A percentile compares a stretch with the other conserved stretches of the same genome.
These are phyloP conservation scores for Metschnikowia chrysomelidarum DNA, from an alignment of 805 yeast genomes.

Conservation along the genomic window DNA sequence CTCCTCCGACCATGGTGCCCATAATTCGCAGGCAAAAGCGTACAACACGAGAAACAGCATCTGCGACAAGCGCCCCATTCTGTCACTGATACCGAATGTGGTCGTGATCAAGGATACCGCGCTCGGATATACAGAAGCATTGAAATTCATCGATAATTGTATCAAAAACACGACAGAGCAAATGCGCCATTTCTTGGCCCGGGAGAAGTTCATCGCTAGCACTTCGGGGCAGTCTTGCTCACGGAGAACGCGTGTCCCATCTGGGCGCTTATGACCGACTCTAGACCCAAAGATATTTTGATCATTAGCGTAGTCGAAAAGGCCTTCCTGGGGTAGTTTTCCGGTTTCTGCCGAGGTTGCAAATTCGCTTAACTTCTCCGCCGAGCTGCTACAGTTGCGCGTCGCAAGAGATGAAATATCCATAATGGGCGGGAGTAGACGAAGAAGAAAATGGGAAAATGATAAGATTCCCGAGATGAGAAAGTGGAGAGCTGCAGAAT, in stretches of 20 bases:
- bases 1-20: constrained; percentile 39
- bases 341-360: too few species aligned
- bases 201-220: constrained; percentile 33
- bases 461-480: too few species aligned
- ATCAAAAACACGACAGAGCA: constrained; percentile 36
- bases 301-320: too few species aligned
- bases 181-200: constrained; percentile 34
- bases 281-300: too few species aligned
- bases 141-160: constrained; percentile 43
- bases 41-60: constrained; percentile 31
- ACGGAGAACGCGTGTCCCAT: constrained; percentile 27
- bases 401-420: too few species aligned
- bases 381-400: too few species aligned
- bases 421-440: too few species aligned
- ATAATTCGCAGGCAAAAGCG: constrained; percentile 34
- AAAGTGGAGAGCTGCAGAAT: too few species aligned
- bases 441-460: too few species aligned
- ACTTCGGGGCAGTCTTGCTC: constrained; percentile 37
- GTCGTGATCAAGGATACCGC: constrained; percentile 24
- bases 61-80: constrained; percentile 26
- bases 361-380: too few species aligned
- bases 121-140: constrained; percentile 33
- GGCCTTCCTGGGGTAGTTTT: too few species aligned
- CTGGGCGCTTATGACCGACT: too few species aligned
- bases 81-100: constrained; percentile 22